Base-by-base conservation (phyloP, 352 stramenopile species). In the Phytophthora chlamydospora region DNA sequence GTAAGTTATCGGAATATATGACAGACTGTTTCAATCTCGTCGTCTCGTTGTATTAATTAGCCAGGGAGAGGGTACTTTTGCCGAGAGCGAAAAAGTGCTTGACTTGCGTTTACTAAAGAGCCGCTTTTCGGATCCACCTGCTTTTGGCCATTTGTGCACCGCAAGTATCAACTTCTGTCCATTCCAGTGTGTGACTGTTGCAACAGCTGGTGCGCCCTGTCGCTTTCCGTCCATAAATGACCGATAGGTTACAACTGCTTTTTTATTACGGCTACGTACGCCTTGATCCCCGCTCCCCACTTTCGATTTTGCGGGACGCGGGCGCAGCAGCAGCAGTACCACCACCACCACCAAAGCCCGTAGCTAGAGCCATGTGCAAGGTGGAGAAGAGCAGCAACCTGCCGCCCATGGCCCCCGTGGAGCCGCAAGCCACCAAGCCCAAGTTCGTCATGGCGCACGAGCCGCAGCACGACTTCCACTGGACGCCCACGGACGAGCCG, bases 401-500 rank as follows among this genome's bases (percentile, higher is more conserved):
- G 62, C 67, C 44, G 51, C 69, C 62, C 17, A 78, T 71, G 67
- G 71, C 74, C 31, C 66, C 58, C 31, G 53, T 75, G 21, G 73
- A 78, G 59, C 73, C 80, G 16, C 73, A 74, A 34, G 60, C 58
- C 27, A 31, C 64, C 36, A 76, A 78, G 52, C 62, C 73, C 42
- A 73, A 80, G 63, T 86, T 84, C 61, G 53, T 84, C 35, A 64
- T 63, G 49, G 73, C 80, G 36, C 62, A 71, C 42, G 75, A 82
- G 70, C 55, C 66, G 16, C 62, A 83, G 62, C 31, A 43, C 46
- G 88, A 93, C 29, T 97, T 97, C 73, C 79, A 90, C 65, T 96
- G 86, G 87, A 81, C 85, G 6, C 71, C 81, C 17, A 83, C 78
- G 31, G 88, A 97, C 49, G 89, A 97, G 68, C 89, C 91, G 16